Evolutionary conservation across 2,329 filamentous ascomycete species (phyloP), one percentile per base, ranked within the genome.

Genomic region (Penicillium hordei): DNA sequence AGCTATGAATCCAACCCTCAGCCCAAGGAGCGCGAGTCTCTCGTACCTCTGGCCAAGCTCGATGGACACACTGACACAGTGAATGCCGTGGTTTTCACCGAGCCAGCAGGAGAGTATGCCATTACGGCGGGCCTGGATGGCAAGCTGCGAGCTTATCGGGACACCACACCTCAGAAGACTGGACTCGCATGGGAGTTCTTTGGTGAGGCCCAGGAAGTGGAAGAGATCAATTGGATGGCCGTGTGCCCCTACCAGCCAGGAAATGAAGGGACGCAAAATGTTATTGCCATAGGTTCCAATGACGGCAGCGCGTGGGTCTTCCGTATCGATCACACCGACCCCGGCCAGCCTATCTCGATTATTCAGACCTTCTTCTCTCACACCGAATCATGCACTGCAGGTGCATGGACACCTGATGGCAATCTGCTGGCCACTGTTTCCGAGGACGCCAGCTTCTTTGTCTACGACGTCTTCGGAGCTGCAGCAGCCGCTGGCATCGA

Each of bases 221-320:
- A 95, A 67, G 93, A 97, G 76, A 89, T 99, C 70, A 96, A 94
- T 79, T 99, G 93, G 93, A 76, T 97, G 34, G 77, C 81, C 1
- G 78, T 91, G 0, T 96, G 90, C 71, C 92, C 93, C 81, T 87
- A 60, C 75, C 86, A 13, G 42, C 60, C 67, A 40, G 71, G 68
- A 1, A 67, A 70, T 5, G 73, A 76, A 36, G 78, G 81, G 6
- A 86, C 90, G 71, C 85, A 89, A 60, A 95, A 97, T 77, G 87
- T 91, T 9, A 72, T 99, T 61, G 94, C 94, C 0, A 79, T 99
- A 8, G 94, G 94, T 57, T 92, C 92, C 34, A 89, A 84, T 36
- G 93, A 99, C 72, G 94, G 94, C 55, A 93, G 88, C 51, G 92
- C 97, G 42, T 99, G 94, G 94, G 89, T 99, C 10, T 96, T 97